phyloP scores from a whole-genome alignment of 1,284 basidiomycete species.

The Xerocomus alliaceus region DNA sequence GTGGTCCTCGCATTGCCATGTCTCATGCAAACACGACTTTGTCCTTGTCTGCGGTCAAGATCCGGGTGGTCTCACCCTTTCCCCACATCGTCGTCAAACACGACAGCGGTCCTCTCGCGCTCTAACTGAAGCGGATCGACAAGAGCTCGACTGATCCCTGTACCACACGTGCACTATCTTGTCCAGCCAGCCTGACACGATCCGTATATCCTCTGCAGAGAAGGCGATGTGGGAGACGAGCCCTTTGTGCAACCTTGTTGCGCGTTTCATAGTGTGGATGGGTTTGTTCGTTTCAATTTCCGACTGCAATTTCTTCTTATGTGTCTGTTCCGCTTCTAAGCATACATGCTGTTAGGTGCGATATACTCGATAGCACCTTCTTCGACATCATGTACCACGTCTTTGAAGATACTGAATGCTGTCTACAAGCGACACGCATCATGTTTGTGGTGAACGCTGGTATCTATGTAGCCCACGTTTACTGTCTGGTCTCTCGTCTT shows the following conservation, averaged over 20 bases:
- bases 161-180: conserved; percentile 41
- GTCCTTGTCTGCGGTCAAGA: conserved; percentile 34
- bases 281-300: not conserved
- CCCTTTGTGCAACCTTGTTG: conserved; percentile 34
- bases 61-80: conserved; percentile 6
- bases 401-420: no score
- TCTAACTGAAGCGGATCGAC: conserved; percentile 32
- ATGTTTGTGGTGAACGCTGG: conserved; percentile 20
- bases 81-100: conserved; percentile 25
- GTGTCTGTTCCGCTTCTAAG: not conserved
- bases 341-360: not conserved
- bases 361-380: no score
- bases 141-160: conserved; percentile 26
- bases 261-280: conserved; percentile 18
- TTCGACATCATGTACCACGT: conserved; percentile 6
- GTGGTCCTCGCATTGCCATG: conserved; percentile 24
- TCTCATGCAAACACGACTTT: conserved; percentile 39
- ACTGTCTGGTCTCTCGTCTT: no score
- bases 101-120: conserved; percentile 27
- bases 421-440: no score
- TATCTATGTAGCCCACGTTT: conserved; percentile 13
- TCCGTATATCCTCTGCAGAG: conserved; percentile 33
- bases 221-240: conserved; percentile 39
- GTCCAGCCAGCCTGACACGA: conserved; percentile 39
- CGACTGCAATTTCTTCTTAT: no score